Evolutionary conservation across 2,329 filamentous ascomycete species (phyloP).

Genomic region (Triangularia setosa): DNA sequence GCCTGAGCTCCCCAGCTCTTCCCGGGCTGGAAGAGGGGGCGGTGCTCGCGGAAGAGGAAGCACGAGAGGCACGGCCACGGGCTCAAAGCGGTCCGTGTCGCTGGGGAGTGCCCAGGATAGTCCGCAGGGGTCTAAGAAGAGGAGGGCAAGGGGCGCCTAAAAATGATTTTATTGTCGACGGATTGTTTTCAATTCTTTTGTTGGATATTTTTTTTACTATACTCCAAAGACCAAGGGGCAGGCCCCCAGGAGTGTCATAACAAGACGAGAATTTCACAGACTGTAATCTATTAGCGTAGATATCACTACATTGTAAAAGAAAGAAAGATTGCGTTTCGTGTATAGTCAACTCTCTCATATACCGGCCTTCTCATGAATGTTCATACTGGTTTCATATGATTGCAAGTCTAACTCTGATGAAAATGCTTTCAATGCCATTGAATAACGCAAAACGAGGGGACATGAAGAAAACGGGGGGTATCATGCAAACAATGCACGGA

Average conservation of each 20-base stretch:
- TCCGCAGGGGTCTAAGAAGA: slow-evolving; percentile 1
- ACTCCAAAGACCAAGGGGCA: background rate
- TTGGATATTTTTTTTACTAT: background rate
- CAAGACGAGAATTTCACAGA: background rate
- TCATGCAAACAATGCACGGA: background rate
- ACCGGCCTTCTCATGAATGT: background rate
- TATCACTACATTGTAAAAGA: background rate
- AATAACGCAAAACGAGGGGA: background rate
- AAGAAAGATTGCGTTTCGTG: background rate
- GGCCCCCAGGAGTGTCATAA: background rate
- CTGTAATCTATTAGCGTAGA: background rate
- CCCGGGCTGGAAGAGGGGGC: background rate
- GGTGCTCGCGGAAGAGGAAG: background rate
- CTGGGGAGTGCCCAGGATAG: slow-evolving; percentile 3
- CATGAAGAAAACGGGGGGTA: background rate
- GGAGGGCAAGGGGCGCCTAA: slow-evolving; percentile 9
- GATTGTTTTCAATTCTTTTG: background rate
- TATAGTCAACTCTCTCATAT: background rate
- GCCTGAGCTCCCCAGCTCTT: slow-evolving; percentile 17
- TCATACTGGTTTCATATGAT: background rate
- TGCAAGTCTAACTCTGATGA: background rate
- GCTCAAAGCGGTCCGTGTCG: slow-evolving; percentile 17
- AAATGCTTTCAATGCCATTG: background rate
- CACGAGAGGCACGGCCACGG: background rate
- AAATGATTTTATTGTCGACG: background rate